Percentiles rank a stretch among this genome's conserved stretches.
Conservation (phyloP, 768 basidiomycete genomes). For the Suillus tomentosus region DNA sequence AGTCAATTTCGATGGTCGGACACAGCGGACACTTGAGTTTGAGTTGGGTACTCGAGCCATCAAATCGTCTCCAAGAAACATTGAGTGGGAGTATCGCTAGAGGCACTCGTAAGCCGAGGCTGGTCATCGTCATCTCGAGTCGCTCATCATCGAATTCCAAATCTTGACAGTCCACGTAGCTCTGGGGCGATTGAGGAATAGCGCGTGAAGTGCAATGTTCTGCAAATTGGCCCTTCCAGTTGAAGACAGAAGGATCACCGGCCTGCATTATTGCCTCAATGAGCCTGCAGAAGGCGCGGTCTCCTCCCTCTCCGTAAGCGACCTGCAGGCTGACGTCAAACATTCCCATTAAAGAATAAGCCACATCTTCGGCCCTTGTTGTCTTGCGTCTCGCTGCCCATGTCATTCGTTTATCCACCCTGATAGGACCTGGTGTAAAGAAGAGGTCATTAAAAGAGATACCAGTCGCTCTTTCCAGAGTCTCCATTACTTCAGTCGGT, state of each 20-base stretch:
- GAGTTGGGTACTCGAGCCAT: background rate
- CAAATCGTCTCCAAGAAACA: background rate
- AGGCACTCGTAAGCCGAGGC: conserved; percentile 2
- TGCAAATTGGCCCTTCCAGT: conserved; percentile 5
- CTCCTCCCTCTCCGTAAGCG: conserved; percentile 20
- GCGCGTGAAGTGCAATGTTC: background rate
- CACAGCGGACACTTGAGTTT: background rate
- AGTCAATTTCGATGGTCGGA: background rate
- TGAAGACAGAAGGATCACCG: conserved; percentile 12
- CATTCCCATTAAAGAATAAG: conserved; percentile 21
- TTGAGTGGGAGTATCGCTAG: background rate
- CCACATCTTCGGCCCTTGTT: conserved; percentile 19
- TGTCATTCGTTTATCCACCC: conserved; percentile 8
- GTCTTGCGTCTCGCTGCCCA: conserved; percentile 23
- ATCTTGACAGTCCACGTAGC: background rate
- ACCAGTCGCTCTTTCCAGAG: conserved; percentile 1
- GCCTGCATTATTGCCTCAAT: conserved; percentile 13
- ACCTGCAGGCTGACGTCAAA: conserved; percentile 18
- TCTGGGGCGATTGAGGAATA: background rate
- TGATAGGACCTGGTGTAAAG: too few species aligned
- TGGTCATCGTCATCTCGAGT: background rate
- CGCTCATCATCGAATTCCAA: background rate
- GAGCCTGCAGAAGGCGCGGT: conserved; percentile 15
- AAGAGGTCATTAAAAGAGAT: background rate
- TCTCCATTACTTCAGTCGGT: background rate